Conservation (phyloP, 768 basidiomycete genomes). For the Crassisporium funariophilum region DNA sequence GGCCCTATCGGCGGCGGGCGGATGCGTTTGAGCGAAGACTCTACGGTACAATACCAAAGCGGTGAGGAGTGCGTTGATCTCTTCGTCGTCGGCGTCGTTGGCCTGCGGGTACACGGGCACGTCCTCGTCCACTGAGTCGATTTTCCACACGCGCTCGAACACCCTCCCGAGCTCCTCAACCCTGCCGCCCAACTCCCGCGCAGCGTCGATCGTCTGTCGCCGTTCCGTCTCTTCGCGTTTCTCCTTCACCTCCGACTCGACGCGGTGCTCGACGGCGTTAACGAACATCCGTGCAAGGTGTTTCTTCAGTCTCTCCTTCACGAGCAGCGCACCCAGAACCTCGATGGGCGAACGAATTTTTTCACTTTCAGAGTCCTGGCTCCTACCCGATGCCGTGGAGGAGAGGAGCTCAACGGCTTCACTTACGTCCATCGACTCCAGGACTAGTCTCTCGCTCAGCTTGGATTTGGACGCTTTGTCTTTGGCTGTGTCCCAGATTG, state of each 20-base stretch:
- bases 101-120: constrained; percentile 25
- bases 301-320: constrained; percentile 52
- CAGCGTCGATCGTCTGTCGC: constrained; percentile 55
- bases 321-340: constrained; percentile 50
- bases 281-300: constrained; percentile 62
- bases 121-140: constrained; percentile 21
- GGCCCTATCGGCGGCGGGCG: constrained; percentile 12
- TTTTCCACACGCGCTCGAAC: constrained; percentile 60
- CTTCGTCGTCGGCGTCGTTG: constrained; percentile 31
- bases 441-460: constrained; percentile 56
- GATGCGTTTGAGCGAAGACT: constrained; percentile 47
- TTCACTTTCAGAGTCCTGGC: constrained; percentile 20
- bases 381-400: constrained; percentile 2
- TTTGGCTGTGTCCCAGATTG: constrained; percentile 34
- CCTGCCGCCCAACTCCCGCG: constrained; percentile 63
- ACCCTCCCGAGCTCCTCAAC: constrained; percentile 53
- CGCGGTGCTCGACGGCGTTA: constrained; percentile 36
- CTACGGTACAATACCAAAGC: constrained; percentile 64
- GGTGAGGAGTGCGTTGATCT: constrained; percentile 54
- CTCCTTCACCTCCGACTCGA: constrained; percentile 30
- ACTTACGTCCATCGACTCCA: constrained; percentile 52
- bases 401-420: constrained; percentile 45
- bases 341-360: constrained; percentile 42
- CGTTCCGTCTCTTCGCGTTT: constrained; percentile 44
- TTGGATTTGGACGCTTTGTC: constrained; percentile 27